These are phyloP conservation scores for Epichloe uncinata DNA, from an alignment of 2,329 filamentous ascomycete species.

Conservation along the genomic window DNA sequence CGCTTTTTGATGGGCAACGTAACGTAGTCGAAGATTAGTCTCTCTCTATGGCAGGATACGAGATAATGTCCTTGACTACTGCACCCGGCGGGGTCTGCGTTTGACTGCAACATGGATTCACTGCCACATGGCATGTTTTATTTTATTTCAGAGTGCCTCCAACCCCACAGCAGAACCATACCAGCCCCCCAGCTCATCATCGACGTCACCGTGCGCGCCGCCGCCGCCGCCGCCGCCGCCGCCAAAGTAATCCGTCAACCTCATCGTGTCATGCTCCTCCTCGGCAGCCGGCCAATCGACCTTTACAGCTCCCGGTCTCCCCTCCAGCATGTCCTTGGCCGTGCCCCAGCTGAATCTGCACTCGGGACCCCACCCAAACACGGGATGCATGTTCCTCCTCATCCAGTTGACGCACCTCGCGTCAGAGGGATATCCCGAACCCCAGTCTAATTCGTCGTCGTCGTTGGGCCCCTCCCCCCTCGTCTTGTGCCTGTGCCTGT, in stretches of 20 bases:
- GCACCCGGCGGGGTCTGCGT: too few relatives aligned
- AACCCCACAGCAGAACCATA: conserved; percentile 61
- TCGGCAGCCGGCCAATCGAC: conserved; percentile 76
- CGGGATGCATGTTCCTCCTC: conserved; percentile 71
- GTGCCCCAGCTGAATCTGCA: conserved; percentile 95
- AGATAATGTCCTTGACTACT: conserved; percentile 7
- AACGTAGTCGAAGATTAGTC: background rate
- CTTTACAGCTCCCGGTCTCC: conserved; percentile 51
- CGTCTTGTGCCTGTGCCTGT: conserved; percentile 24
- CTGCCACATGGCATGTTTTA: background rate
- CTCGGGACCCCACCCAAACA: conserved; percentile 92
- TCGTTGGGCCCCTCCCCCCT: conserved; percentile 14
- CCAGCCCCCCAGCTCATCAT: conserved; percentile 66
- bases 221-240: conserved; percentile 12
- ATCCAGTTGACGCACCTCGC: conserved; percentile 70
- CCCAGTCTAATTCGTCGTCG: conserved; percentile 49
- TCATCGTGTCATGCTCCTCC: conserved; percentile 57
- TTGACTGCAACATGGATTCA: background rate
- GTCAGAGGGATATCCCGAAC: conserved; percentile 89
- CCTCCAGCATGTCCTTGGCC: conserved; percentile 81
- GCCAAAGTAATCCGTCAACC: conserved; percentile 64
- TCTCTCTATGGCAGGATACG: conserved; percentile 8
- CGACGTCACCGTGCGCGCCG: conserved; percentile 14
- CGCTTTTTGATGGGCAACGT: conserved; percentile 5
- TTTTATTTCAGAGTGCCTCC: conserved; percentile 48